Conservation (phyloP, 352 stramenopile species). For the Globisporangium yorkense region DNA sequence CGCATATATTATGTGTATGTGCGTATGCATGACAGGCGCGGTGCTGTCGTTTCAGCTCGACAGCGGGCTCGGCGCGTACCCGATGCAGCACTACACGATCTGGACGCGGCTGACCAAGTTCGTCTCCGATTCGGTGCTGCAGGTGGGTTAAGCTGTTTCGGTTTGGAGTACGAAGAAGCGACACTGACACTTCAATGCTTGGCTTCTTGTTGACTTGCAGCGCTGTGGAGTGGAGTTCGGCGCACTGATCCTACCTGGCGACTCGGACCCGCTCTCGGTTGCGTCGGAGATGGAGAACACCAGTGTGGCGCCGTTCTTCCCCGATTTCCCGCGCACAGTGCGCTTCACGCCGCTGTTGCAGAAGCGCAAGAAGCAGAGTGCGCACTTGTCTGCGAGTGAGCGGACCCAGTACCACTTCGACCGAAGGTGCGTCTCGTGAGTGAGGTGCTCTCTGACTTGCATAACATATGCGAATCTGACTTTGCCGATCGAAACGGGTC, state of each 20-base stretch:
- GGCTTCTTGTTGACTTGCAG: conserved; percentile 18
- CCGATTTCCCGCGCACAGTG: conserved; percentile 66
- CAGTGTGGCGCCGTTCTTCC: conserved; percentile 59
- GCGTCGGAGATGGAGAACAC: conserved; percentile 7
- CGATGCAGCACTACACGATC: conserved; percentile 64
- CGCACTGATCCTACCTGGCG: conserved; percentile 56
- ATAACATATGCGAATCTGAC: background rate
- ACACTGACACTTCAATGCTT: background rate
- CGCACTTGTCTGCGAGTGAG: conserved; percentile 33
- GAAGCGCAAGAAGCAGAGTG: conserved; percentile 19
- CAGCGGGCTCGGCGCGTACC: conserved; percentile 69
- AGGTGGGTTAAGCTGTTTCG: conserved; percentile 20
- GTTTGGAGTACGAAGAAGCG: background rate
- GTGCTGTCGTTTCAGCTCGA: conserved; percentile 80
- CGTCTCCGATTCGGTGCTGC: conserved; percentile 55
- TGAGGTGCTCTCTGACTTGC: background rate
- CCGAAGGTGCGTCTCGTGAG: conserved; percentile 34
- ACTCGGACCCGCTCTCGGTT: conserved; percentile 39
- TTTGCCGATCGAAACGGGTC: background rate
- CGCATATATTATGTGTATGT: background rate
- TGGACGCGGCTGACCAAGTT: conserved; percentile 69
- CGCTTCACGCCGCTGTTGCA: conserved; percentile 57
- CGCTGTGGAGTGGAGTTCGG: conserved; percentile 61
- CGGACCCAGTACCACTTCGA: conserved; percentile 80
- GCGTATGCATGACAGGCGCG: conserved; percentile 23